These are phyloP conservation scores for Sugiyamaella lignohabitans DNA, from an alignment of 805 yeast genomes.

Conservation along the genomic window DNA sequence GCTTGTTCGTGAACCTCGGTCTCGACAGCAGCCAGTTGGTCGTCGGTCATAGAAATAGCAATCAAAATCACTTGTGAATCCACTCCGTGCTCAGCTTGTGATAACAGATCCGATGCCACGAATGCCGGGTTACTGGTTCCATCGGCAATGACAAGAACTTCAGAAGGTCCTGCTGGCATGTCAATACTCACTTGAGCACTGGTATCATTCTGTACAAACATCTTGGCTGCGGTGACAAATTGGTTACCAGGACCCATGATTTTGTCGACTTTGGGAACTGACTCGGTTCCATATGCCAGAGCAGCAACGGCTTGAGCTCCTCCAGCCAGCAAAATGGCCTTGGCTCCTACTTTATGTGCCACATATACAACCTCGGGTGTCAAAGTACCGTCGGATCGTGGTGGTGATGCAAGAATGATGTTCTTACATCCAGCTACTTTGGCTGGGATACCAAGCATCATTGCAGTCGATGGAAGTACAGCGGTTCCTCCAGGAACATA, in stretches of 20 bases:
- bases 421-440: slow-evolving; percentile 94
- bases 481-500: slow-evolving; percentile 99
- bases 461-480: slow-evolving; percentile 92
- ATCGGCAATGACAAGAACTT: slow-evolving; percentile 92
- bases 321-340: slow-evolving; percentile 87
- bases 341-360: slow-evolving; percentile 92
- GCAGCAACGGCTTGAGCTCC: slow-evolving; percentile 99
- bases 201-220: slow-evolving; percentile 93
- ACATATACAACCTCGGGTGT: slow-evolving; percentile 98
- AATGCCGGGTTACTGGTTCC: slow-evolving; percentile 82
- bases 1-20: slow-evolving; percentile 84
- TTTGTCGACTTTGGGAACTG: slow-evolving; percentile 90
- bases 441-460: slow-evolving; percentile 98
- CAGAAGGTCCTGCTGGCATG: slow-evolving; percentile 99
- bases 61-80: slow-evolving; percentile 95
- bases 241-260: slow-evolving; percentile 99
- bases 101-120: slow-evolving; percentile 91
- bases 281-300: slow-evolving; percentile 95
- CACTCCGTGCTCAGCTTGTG: slow-evolving; percentile 98
- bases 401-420: slow-evolving; percentile 91
- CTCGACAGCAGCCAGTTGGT: slow-evolving; percentile 63
- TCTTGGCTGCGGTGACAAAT: slow-evolving; percentile 98
- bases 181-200: slow-evolving; percentile 93
- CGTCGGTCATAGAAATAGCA: slow-evolving; percentile 63
- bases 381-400: slow-evolving; percentile 83